Conservation (phyloP, 345 rosid species). For the Salix dunnii region DNA sequence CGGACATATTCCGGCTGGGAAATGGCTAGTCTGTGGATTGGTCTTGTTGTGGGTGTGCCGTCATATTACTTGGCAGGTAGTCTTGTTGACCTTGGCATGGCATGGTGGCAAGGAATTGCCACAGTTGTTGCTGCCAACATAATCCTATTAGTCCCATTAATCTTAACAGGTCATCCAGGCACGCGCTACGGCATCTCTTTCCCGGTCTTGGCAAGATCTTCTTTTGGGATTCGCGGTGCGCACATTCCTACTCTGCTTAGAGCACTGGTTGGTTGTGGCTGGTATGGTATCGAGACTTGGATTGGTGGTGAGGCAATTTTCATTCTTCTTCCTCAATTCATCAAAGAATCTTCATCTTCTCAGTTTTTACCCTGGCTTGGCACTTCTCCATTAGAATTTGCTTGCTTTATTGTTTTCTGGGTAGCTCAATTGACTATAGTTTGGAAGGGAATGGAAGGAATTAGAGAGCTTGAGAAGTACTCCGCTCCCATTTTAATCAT, state of each 20-base stretch:
- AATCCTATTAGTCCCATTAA: conserved; percentile 57
- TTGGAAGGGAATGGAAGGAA: conserved; percentile 84
- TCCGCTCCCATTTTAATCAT: conserved; percentile 68
- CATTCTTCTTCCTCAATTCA: conserved; percentile 58
- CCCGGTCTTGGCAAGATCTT: conserved; percentile 84
- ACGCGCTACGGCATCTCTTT: conserved; percentile 71
- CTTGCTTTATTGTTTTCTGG: conserved; percentile 82
- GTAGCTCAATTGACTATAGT: conserved; percentile 61
- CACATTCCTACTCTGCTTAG: conserved; percentile 79
- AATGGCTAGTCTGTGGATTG: conserved; percentile 94
- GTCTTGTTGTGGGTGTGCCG: conserved; percentile 94
- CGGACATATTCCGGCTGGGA: conserved; percentile 71
- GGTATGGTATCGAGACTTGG: conserved; percentile 99
- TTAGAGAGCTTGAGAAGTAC: conserved; percentile 71
- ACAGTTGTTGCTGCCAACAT: conserved; percentile 79
- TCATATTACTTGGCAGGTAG: conserved; percentile 85
- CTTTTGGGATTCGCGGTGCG: conserved; percentile 81
- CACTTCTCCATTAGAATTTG: conserved; percentile 78
- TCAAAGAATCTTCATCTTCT: conserved; percentile 46
- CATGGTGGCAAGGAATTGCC: conserved; percentile 98
- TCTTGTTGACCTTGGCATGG: conserved; percentile 90
- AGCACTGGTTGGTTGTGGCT: conserved; percentile 90
- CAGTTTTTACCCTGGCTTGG: conserved; percentile 67
- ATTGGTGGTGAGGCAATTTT: conserved; percentile 94
- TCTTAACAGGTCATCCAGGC: conserved; percentile 91